These are phyloP conservation scores for Trifolium repens DNA, from an alignment of 306 rosid genomes.

Conservation along the genomic window DNA sequence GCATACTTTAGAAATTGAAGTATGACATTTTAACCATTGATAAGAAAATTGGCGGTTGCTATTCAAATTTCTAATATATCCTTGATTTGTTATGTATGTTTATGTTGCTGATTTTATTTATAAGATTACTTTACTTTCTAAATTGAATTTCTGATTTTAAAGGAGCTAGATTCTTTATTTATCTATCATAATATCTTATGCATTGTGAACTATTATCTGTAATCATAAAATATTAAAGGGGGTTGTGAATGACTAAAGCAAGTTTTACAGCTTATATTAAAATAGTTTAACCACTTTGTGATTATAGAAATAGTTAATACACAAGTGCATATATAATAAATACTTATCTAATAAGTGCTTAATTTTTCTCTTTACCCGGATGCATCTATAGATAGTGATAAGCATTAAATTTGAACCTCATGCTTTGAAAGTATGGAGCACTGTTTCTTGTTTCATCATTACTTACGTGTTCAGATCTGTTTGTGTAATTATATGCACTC, in stretches of 20 bases:
- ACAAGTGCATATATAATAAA: not conserved
- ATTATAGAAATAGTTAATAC: not conserved
- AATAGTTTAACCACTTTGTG: no score
- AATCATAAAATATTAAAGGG: not conserved
- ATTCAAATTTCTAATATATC: no score
- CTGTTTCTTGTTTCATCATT: slow-evolving; percentile 17
- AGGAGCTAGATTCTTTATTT: not conserved
- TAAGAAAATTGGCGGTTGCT: not conserved
- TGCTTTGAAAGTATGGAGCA: not conserved
- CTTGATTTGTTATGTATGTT: no score
- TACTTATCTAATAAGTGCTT: not conserved
- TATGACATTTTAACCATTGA: not conserved
- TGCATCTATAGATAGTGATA: not conserved
- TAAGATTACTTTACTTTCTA: not conserved
- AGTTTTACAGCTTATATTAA: slow-evolving; percentile 5
- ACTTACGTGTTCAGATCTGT: slow-evolving; percentile 7
- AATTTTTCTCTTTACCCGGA: not conserved
- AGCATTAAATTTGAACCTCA: slow-evolving; percentile 16
- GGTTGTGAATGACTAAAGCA: slow-evolving; percentile 11
- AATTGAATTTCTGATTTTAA: not conserved
- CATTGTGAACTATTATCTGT: not conserved
- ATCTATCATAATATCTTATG: slow-evolving; percentile 15
- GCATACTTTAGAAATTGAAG: not conserved
- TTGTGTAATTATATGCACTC: not conserved
- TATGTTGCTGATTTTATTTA: no score